Percentiles rank a stretch among this genome's conserved stretches.
These are phyloP conservation scores for Trichoderma endophyticum DNA, from an alignment of 2,329 filamentous ascomycete species.

Conservation along the genomic window DNA sequence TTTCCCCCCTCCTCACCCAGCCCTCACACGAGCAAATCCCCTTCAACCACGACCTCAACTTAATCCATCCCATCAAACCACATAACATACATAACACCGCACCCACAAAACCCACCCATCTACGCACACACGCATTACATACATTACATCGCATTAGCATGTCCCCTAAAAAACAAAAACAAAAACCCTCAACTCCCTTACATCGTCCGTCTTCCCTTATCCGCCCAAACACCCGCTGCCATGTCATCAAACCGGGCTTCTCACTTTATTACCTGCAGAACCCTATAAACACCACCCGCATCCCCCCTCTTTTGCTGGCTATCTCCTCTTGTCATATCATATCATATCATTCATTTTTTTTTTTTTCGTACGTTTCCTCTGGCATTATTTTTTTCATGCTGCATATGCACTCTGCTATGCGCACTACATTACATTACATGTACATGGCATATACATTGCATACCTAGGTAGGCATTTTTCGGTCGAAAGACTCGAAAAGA, in stretches of 20 bases:
- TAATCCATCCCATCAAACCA: neutral
- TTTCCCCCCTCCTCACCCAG: neutral
- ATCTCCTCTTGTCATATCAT: neutral
- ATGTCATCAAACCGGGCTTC: neutral
- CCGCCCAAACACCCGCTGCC: conserved; percentile 6
- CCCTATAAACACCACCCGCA: neutral
- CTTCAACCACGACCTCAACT: conserved; percentile 9
- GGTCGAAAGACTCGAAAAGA: neutral
- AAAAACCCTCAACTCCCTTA: neutral
- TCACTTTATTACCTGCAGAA: neutral
- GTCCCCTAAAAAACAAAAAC: neutral
- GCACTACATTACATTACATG: neutral
- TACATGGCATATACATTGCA: neutral
- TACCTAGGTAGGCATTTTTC: neutral
- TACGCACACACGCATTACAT: conserved; percentile 1
- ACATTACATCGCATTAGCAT: neutral
- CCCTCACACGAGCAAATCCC: conserved; percentile 2
- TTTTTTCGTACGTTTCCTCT: neutral
- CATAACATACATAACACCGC: neutral
- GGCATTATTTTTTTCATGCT: neutral
- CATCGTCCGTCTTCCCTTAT: neutral
- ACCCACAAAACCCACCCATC: neutral
- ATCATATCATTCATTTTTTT: neutral
- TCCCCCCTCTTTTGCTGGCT: neutral
- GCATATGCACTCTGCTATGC: neutral